A percentile compares a stretch with the other conserved stretches of the same genome.
Evolutionary conservation across 768 basidiomycete species (phyloP).

Genomic region (Podaxis sp.): DNA sequence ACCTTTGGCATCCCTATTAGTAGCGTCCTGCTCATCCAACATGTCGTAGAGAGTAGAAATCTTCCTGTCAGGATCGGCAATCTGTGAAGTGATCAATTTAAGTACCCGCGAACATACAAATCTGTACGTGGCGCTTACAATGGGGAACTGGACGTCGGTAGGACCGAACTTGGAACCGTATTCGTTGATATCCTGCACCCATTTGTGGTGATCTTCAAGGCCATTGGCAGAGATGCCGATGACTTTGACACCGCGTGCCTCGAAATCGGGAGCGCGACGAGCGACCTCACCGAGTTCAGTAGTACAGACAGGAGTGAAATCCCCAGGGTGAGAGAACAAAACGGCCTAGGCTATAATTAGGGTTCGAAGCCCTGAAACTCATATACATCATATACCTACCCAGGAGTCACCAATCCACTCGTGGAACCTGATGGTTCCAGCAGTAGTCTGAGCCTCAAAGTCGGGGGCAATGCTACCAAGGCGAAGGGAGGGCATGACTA

Average conservation of each 20-base stretch:
- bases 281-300: conserved; percentile 98
- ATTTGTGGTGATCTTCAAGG: conserved; percentile 79
- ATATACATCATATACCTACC: conserved; percentile 45
- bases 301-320: conserved; percentile 93
- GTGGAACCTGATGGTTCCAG: conserved; percentile 88
- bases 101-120: background rate
- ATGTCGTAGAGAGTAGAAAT: conserved; percentile 90
- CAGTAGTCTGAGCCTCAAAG: conserved; percentile 88
- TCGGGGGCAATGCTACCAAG: conserved; percentile 90
- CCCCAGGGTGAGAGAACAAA: conserved; percentile 94
- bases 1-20: conserved; percentile 83
- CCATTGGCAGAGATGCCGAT: conserved; percentile 93
- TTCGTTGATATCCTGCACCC: conserved; percentile 88
- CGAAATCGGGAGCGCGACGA: conserved; percentile 82
- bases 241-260: conserved; percentile 85
- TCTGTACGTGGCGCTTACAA: conserved; percentile 51
- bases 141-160: conserved; percentile 87
- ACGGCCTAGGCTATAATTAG: conserved; percentile 50
- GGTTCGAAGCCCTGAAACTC: conserved; percentile 1
- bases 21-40: conserved; percentile 94
- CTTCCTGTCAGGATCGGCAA: conserved; percentile 87
- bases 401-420: conserved; percentile 89
- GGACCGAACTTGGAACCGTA: conserved; percentile 69
- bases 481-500: conserved; percentile 55
- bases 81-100: conserved; percentile 42